These are phyloP conservation scores for Cucumis hystrix DNA, from an alignment of 306 rosid species.

Conservation along the genomic window DNA sequence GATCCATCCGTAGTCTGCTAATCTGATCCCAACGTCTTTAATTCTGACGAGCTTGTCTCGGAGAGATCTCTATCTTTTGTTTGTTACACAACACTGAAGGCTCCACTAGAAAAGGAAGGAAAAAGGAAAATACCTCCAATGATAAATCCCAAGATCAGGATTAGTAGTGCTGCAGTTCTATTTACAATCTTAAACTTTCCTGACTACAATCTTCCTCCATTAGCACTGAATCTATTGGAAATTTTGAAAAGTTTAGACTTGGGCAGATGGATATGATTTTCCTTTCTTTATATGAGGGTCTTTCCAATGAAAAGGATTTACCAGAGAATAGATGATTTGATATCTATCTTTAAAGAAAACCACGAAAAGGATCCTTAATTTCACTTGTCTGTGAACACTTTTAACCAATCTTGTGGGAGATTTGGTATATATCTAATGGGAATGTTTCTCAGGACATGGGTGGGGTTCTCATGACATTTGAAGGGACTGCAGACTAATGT, in stretches of 20 bases:
- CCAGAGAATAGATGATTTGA: neutral
- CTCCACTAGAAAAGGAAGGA: neutral
- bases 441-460: neutral
- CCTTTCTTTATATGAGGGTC: neutral
- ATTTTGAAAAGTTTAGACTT: neutral
- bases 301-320: neutral
- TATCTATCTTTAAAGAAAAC: neutral
- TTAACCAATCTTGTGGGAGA: neutral
- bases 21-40: no score
- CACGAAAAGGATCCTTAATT: neutral
- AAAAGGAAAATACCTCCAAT: neutral
- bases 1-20: no score
- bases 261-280: neutral
- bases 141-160: neutral
- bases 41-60: no score
- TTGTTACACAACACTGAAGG: no score
- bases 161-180: neutral
- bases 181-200: neutral
- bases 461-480: neutral
- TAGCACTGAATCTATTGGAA: neutral
- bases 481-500: neutral
- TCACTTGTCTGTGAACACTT: neutral
- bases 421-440: neutral
- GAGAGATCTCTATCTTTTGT: no score
- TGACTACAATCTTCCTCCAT: neutral